Conservation (phyloP, 2,329 filamentous ascomycete genomes). For the Penicillium aurantiogriseum region DNA sequence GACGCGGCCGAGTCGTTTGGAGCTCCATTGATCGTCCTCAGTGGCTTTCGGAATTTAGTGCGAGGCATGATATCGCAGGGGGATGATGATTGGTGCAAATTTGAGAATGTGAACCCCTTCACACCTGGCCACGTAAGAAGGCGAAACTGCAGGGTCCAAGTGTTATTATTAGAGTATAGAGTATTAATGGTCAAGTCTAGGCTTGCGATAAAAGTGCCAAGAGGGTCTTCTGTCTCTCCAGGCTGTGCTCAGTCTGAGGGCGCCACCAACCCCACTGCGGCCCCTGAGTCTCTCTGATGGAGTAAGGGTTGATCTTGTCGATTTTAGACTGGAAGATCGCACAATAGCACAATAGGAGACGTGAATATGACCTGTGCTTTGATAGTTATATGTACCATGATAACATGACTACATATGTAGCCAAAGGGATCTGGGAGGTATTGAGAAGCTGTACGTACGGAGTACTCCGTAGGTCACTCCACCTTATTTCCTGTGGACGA, state of each 20-base stretch:
- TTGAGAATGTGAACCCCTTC: slow-evolving; percentile 2
- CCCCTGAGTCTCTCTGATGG: slow-evolving; percentile 5
- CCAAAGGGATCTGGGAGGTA: neutral
- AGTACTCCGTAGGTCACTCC: no score
- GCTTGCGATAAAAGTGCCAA: neutral
- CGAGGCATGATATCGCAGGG: neutral
- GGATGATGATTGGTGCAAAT: slow-evolving; percentile 1
- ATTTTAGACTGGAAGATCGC: neutral
- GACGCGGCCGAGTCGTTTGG: slow-evolving; percentile 6
- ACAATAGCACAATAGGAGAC: neutral
- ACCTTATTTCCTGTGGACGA: neutral
- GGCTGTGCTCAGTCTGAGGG: neutral
- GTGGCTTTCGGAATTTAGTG: slow-evolving; percentile 1
- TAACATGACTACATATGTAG: neutral
- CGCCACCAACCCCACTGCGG: slow-evolving; percentile 6
- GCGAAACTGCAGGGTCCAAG: neutral
- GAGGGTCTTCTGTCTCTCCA: neutral
- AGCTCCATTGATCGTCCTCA: slow-evolving; percentile 16
- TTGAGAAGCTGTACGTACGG: neutral
- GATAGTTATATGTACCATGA: no score
- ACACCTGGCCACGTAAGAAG: neutral
- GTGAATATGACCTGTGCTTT: neutral
- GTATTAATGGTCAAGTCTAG: slow-evolving; percentile 2
- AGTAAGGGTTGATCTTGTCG: slow-evolving; percentile 1
- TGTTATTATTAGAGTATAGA: slow-evolving; percentile 4